Base-by-base conservation (phyloP, 495 filamentous ascomycete genomes). In the Cladorrhinum samala region DNA sequence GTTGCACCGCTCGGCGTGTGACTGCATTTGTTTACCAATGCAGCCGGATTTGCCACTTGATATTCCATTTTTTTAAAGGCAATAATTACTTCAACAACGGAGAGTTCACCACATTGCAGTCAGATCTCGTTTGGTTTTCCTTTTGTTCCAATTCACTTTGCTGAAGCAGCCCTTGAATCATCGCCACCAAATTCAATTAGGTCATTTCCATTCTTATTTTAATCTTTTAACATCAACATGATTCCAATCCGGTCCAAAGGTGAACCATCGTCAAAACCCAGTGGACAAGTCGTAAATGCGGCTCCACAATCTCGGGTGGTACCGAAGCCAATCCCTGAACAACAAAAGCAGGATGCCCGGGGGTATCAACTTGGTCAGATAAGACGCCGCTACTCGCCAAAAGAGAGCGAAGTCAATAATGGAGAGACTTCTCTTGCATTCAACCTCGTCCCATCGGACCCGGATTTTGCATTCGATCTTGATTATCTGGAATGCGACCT, bases 391-490 rank as follows among this genome's bases (percentile, higher is more conserved):
- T 94, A 82, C 63, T 77, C 73, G 41, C 84, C 86, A 24, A 72
- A 74, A 17, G 81, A 88, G 60, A 72, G 68, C 14, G 70, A 68
- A 9, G 67, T 78, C 49, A 66, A 76, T 30, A 71, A 76, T 47
- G 80, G 23, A 24, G 45, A 68, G 2, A 81, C 76, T 6, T 75
- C 76, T 13, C 66, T 91, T 18, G 65, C 70, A 0, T 88, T 95
- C 65, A 74, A 72, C 18, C 57, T 96, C 50, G 68, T 66, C 13
- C 91, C 91, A 4, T 91, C 88, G n/a, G 91, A 94, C 62, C 89
- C 89, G 0, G 89, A 94, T 62, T 92, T 92, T 55, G 84, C 89
- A 4, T 94, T 87, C 54, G 86, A 91, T 18, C 70, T 94, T 54
- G 78, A 84, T 9, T 73, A 74, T 18, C 70, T 94, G n/a, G 73